Evolutionary conservation across 2,329 filamentous ascomycete species (phyloP), one percentile per base, ranked within the genome.

Genomic region (Domatiomyces catenatus): DNA sequence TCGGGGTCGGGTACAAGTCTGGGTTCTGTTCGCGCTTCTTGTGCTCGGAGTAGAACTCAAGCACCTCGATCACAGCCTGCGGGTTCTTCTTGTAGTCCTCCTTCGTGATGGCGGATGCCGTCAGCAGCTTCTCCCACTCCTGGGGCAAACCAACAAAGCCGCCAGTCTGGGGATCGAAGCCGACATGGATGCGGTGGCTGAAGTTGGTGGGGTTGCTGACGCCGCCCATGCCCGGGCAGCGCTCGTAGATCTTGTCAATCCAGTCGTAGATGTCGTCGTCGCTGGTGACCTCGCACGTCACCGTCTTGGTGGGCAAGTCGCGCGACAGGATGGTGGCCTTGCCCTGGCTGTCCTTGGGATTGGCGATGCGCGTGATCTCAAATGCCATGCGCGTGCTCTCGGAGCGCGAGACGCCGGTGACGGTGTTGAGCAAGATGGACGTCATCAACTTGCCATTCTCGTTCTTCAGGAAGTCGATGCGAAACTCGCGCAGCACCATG

Each of bases 201-300:
- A 98, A 98, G 71, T 96, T 95, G 58, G 92, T 96, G 5, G 92
- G 92, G 67, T 96, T 95, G 70, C 90, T 95, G 51, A 98, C 92
- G 60, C 92, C 92, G 54, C 92, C 89, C 87, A 96, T 94, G 55
- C 87, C 90, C 17, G 92, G 92, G 66, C 90, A 96, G 57, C 90
- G 84, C 60, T 90, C 88, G 66, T 96, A 96, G 58, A 98, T 93
- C 66, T 89, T 86, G 67, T 98, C 92, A 62, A 96, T 94, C 92
- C 92, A 98, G 62, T 94, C 88, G 67, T 98, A 98, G 49, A 98
- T 80, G 60, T 98, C 92, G 63, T 94, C 90, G 62, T 98, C 92
- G 51, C 82, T 84, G 69, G 95, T 94, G 61, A 96, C 88, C 65
- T 85, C 87, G 66, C 94, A 92, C 56, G 92, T 88, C 48, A 95